Base-by-base conservation (phyloP, 306 rosid species). In the Lupinus albus region DNA sequence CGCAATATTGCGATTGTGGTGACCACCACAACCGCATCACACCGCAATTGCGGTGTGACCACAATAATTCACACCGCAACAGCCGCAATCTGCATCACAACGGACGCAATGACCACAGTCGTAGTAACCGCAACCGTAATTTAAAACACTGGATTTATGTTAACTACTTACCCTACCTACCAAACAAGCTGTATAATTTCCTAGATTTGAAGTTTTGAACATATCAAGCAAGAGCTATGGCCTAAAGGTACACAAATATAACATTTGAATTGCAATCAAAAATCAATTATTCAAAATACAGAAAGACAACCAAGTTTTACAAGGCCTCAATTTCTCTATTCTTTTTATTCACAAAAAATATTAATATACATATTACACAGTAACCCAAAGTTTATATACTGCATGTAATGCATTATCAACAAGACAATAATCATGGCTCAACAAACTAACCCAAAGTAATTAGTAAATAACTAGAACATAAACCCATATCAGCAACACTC, bases 391-490 rank as follows among this genome's bases (percentile, higher is more conserved):
- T 25, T 52, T 12, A 72, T 61, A 57, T 8, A 32, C 44, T 2
- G n/a, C 59, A 63, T 3, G 65, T 28, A 33, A 33, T 51, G 58
- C 63, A 71, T 10, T 33, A 44, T 57, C 66, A 41, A 14, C 54
- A 72, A 49, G 59, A 42, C 54, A 72, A 56, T 58, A 42, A 72
- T 64, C 65, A 67, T 18, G 17, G 50, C 17, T 1, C 36, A 74
- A 63, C 61, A 77, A 70, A 50, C 46, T 51, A 20, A 57, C 36
- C 54, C 49, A 62, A 7, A 39, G 3, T 9, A 36, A 68, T 28
- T 52, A 60, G 35, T 10, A 55, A 61, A 7, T 20, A 68, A 35
- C 11, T 15, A 65, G 10, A 33, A 39, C 10, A 56, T 10, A 52
- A 55, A 28, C 16, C 41, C 30, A 25, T 3, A 25, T 25, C 30